Percentiles rank a stretch among this genome's conserved stretches.
phyloP scores from a whole-genome alignment of 2,329 filamentous ascomycete genomes.

The Diaporthe eres region DNA sequence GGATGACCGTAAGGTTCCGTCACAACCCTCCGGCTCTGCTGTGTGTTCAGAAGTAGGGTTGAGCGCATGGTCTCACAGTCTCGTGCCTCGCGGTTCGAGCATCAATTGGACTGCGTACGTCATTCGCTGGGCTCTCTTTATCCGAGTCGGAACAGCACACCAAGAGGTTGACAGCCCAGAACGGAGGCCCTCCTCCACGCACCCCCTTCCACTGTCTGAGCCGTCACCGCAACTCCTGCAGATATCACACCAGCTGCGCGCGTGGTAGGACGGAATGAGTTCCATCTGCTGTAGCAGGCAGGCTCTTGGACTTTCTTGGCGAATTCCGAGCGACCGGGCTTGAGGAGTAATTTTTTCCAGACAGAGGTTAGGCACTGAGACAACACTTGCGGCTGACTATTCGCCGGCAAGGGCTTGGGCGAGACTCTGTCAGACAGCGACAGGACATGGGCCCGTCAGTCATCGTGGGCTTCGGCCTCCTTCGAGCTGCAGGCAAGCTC shows the following conservation, averaged over 20 bases:
- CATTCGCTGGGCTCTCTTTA: constrained; percentile 10
- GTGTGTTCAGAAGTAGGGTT: constrained; percentile 20
- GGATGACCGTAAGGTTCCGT: constrained; percentile 1
- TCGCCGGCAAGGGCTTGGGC: not conserved
- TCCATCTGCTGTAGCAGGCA: not conserved
- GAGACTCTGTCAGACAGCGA: not conserved
- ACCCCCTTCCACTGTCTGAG: not conserved
- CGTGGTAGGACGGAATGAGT: not conserved
- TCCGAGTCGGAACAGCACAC: not conserved
- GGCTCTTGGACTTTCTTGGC: not conserved
- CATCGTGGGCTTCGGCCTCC: not conserved
- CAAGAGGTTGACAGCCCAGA: not conserved
- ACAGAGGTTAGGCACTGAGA: constrained; percentile 8
- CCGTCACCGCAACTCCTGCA: constrained; percentile 34
- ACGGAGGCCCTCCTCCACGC: constrained; percentile 4
- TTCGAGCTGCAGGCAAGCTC: too few species aligned
- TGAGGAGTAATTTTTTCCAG: constrained; percentile 1
- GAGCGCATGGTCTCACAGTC: constrained; percentile 38
- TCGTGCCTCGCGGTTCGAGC: constrained; percentile 11
- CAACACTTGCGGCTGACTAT: constrained; percentile 11
- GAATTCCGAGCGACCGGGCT: not conserved
- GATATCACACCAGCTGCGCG: constrained; percentile 2
- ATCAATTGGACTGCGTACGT: constrained; percentile 1
- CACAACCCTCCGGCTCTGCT: not conserved
- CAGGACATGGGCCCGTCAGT: not conserved